A percentile compares a stretch with the other conserved stretches of the same genome.
Evolutionary conservation across 495 filamentous ascomycete genomes (phyloP).

Genomic region (Trichoderma orchidacearum): DNA sequence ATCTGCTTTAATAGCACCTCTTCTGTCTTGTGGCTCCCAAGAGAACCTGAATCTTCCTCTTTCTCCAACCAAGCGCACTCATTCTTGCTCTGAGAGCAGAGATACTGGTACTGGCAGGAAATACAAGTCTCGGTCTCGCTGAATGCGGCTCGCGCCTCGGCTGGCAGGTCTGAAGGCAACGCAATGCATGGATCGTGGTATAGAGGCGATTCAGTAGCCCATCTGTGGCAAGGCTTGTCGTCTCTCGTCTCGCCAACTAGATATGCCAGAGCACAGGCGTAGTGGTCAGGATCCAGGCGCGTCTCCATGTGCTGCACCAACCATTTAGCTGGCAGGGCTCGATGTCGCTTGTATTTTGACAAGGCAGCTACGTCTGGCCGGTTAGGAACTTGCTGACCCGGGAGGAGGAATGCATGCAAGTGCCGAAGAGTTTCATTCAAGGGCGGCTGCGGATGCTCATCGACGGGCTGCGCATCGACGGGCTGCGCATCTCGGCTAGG

Average conservation of each 20-base stretch:
- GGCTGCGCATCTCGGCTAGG: too few relatives aligned
- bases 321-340: neutral
- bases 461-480: too few relatives aligned
- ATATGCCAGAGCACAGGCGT: slow-evolving; percentile 1
- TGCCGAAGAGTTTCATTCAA: neutral
- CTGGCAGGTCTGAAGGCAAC: neutral
- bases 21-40: neutral
- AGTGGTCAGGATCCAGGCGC: neutral
- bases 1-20: neutral
- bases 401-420: neutral
- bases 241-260: neutral
- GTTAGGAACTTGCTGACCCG: neutral
- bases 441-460: neutral
- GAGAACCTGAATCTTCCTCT: neutral
- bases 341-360: neutral
- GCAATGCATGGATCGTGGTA: neutral
- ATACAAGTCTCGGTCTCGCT: neutral
- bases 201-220: neutral
- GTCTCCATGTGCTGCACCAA: neutral
- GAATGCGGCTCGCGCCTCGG: neutral
- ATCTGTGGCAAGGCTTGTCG: neutral
- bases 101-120: neutral
- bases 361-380: neutral
- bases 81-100: neutral
- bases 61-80: neutral